A percentile compares a stretch with the other conserved stretches of the same genome.
Evolutionary conservation across 2,329 filamentous ascomycete species (phyloP).

Genomic region (Cladophialophora chaetospira): DNA sequence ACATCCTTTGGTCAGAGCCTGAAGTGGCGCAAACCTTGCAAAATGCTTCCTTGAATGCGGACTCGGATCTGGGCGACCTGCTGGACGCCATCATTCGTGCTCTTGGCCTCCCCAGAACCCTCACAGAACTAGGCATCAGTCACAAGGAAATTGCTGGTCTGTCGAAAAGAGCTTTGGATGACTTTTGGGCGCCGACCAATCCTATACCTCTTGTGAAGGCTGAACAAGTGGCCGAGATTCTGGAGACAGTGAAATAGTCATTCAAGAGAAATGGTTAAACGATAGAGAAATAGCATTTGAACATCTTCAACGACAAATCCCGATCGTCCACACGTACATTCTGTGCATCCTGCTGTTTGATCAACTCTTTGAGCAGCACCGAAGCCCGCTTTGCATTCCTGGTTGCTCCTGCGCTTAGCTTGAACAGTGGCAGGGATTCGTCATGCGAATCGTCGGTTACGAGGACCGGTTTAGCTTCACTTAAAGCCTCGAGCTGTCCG

Average conservation of each 20-base stretch:
- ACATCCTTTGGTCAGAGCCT: slow-evolving; percentile 9
- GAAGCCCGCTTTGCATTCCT: slow-evolving; percentile 2
- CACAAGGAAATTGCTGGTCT: slow-evolving; percentile 20
- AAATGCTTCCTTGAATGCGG: too few species aligned
- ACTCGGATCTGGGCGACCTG: slow-evolving; percentile 28
- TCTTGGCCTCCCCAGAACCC: slow-evolving; percentile 22
- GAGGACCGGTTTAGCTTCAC: slow-evolving; percentile 2
- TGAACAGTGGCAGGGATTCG: neutral
- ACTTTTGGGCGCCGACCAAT: slow-evolving; percentile 23
- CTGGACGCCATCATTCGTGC: slow-evolving; percentile 20
- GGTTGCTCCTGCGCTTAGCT: neutral
- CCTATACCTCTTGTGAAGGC: slow-evolving; percentile 52
- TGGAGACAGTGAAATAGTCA: slow-evolving; percentile 47
- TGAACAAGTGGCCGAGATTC: slow-evolving; percentile 54
- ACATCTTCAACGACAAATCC: neutral
- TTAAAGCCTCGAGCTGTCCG: neutral
- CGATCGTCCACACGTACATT: neutral
- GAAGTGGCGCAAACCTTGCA: too few species aligned
- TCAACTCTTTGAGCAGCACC: neutral
- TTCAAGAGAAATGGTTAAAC: too few species aligned
- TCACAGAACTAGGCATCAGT: slow-evolving; percentile 23
- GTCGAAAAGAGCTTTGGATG: slow-evolving; percentile 24
- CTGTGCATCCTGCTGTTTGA: neutral
- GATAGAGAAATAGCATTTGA: slow-evolving; percentile 5
- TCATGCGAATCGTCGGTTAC: neutral